Percentiles rank a stretch among this genome's conserved stretches.
phyloP scores from a whole-genome alignment of 345 rosid genomes.

The Nasturtium officinale region DNA sequence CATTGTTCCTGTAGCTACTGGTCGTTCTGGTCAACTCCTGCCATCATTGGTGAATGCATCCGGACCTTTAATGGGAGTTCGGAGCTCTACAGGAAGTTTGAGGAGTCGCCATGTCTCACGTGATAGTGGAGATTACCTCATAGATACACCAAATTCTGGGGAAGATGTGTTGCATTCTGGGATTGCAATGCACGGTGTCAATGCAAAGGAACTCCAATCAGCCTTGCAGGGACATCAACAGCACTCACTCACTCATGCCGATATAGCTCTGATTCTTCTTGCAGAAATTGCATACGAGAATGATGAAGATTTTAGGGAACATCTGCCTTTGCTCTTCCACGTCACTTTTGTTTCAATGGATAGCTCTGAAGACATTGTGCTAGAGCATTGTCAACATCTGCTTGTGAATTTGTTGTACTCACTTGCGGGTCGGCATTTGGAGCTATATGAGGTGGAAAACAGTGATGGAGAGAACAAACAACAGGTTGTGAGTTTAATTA shows the following conservation, averaged over 20 bases:
- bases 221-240: conserved; percentile 99
- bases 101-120: conserved; percentile 95
- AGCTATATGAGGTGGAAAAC: conserved; percentile 94
- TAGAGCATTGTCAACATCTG: conserved; percentile 98
- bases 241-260: conserved; percentile 97
- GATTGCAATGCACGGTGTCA: conserved; percentile 72
- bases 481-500: conserved; percentile 93
- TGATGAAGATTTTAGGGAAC: conserved; percentile 98
- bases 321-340: conserved; percentile 93
- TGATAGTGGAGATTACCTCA: conserved; percentile 93
- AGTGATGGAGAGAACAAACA: conserved; percentile 96
- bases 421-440: conserved; percentile 97
- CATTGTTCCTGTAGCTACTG: conserved; percentile 73
- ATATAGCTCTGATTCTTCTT: conserved; percentile 91
- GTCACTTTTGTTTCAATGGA: conserved; percentile 99
- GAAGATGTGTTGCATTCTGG: conserved; percentile 86
- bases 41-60: conserved; percentile 92
- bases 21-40: conserved; percentile 93
- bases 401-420: conserved; percentile 95
- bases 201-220: conserved; percentile 93
- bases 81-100: conserved; percentile 94
- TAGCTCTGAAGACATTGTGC: conserved; percentile 98
- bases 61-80: conserved; percentile 92
- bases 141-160: conserved; percentile 94
- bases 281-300: conserved; percentile 99